These are phyloP conservation scores for Russula brevipes DNA, from an alignment of 768 basidiomycete species.

Conservation along the genomic window DNA sequence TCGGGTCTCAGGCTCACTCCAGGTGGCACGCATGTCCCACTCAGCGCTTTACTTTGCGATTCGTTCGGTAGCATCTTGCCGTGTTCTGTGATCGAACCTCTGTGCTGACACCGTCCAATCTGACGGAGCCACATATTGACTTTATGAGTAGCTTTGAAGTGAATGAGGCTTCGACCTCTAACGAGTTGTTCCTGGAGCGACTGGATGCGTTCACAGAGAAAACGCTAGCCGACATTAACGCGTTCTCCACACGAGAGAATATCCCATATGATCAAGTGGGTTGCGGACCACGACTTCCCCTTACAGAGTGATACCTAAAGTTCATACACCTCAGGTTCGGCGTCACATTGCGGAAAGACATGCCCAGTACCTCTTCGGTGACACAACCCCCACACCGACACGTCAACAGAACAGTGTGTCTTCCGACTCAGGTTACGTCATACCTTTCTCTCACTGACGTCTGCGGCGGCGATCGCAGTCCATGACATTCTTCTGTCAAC, in stretches of 20 bases:
- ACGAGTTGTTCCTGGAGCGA: slow-evolving; percentile 58
- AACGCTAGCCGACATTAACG: slow-evolving; percentile 48
- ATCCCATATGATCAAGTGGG: slow-evolving; percentile 57
- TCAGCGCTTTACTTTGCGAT: too few species aligned
- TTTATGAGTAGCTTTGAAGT: slow-evolving; percentile 15
- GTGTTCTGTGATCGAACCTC: background rate
- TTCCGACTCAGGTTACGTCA: background rate
- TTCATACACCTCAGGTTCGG: slow-evolving; percentile 39
- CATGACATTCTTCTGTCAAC: slow-evolving; percentile 43
- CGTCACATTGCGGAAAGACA: slow-evolving; percentile 61
- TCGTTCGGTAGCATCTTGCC: background rate
- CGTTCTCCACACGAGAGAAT: slow-evolving; percentile 57
- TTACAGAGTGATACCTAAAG: background rate
- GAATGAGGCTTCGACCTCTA: slow-evolving; percentile 33
- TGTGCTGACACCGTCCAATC: background rate
- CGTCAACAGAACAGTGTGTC: slow-evolving; percentile 24
- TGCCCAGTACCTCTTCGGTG: slow-evolving; percentile 48
- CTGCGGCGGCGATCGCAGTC: slow-evolving; percentile 34
- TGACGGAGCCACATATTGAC: background rate
- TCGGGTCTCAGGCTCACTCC: too few species aligned
- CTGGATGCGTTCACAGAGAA: slow-evolving; percentile 61
- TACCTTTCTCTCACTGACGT: background rate
- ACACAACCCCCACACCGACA: slow-evolving; percentile 1
- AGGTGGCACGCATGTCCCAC: too few species aligned
- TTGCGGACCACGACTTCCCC: background rate